These are phyloP conservation scores for Penicillium ucsense DNA, from an alignment of 495 filamentous ascomycete species.

Conservation along the genomic window DNA sequence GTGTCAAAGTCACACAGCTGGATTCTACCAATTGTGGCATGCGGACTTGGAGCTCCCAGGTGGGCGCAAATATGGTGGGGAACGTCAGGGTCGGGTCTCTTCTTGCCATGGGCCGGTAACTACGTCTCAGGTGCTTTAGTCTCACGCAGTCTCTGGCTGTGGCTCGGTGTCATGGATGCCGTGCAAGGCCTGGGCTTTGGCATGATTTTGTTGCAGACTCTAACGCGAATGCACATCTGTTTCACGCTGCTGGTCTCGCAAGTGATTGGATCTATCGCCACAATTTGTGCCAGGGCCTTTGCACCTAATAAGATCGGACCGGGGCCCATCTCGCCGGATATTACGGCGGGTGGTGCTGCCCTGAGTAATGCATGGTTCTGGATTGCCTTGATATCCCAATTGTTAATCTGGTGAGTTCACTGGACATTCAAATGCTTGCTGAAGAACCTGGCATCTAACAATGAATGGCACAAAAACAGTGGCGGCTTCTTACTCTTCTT, in stretches of 20 bases:
- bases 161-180: slow-evolving; percentile 40
- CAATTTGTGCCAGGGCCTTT: slow-evolving; percentile 37
- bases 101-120: slow-evolving; percentile 41
- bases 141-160: slow-evolving; percentile 42
- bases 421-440: too few relatives aligned
- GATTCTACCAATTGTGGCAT: slow-evolving; percentile 42
- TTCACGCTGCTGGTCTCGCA: slow-evolving; percentile 42
- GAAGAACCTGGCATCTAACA: background rate
- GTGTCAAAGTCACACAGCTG: slow-evolving; percentile 39
- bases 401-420: slow-evolving; percentile 46
- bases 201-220: slow-evolving; percentile 42
- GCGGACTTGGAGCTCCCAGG: slow-evolving; percentile 39
- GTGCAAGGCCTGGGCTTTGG: slow-evolving; percentile 42
- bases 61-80: slow-evolving; percentile 48
- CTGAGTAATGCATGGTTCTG: slow-evolving; percentile 55
- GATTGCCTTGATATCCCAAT: slow-evolving; percentile 51
- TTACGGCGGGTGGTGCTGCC: slow-evolving; percentile 33
- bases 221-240: slow-evolving; percentile 42
- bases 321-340: slow-evolving; percentile 39
- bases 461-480: slow-evolving; percentile 12
- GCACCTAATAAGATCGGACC: slow-evolving; percentile 41
- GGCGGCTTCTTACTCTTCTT: slow-evolving; percentile 61
- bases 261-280: slow-evolving; percentile 41
- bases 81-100: slow-evolving; percentile 35
- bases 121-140: slow-evolving; percentile 33